phyloP scores from a whole-genome alignment of 805 yeast genomes.

The Saccharomyces mikatae region DNA sequence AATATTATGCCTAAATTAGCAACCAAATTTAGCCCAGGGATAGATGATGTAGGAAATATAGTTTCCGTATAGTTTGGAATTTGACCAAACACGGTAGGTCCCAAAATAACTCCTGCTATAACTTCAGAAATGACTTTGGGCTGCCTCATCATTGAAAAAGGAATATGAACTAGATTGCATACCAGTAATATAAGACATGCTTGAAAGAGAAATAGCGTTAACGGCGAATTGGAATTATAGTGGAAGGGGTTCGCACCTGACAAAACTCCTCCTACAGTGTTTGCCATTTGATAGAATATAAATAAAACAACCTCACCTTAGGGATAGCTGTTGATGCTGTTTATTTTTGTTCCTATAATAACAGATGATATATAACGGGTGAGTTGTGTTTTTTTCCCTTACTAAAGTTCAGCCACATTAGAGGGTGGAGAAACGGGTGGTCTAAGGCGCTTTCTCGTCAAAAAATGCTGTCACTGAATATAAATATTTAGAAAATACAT shows the following conservation, averaged over 20 bases:
- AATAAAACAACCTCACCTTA: background rate
- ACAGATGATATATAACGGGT: no score
- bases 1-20: conserved; percentile 71
- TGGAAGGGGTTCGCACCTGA: conserved; percentile 66
- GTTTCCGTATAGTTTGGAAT: conserved; percentile 57
- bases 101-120: conserved; percentile 63
- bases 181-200: conserved; percentile 50
- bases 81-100: conserved; percentile 68
- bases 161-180: conserved; percentile 54
- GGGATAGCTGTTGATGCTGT: background rate
- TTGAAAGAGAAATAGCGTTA: conserved; percentile 65
- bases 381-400: background rate
- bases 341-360: background rate
- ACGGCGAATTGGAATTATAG: conserved; percentile 50
- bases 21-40: conserved; percentile 54
- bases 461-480: background rate
- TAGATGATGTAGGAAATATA: conserved; percentile 57
- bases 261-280: conserved; percentile 52
- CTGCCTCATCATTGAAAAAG: conserved; percentile 55
- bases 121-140: conserved; percentile 82
- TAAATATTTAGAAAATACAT: background rate
- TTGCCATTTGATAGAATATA: conserved; percentile 8
- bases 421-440: background rate
- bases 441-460: background rate
- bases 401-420: background rate